These are phyloP conservation scores for Pythium phragmiticola DNA, from an alignment of 352 stramenopile species.

Conservation along the genomic window DNA sequence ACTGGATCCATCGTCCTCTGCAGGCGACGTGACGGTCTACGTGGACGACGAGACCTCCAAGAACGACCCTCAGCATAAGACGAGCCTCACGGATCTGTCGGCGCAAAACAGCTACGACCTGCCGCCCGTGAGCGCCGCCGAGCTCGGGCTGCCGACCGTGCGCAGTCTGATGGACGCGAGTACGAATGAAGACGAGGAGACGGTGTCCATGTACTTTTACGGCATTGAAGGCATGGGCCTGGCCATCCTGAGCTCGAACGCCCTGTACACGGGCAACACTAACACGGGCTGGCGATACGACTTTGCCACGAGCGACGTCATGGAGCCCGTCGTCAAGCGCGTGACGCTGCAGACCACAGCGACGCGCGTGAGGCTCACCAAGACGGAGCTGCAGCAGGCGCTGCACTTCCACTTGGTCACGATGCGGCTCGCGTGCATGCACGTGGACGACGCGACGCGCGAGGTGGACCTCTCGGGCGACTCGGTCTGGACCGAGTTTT, in stretches of 20 bases:
- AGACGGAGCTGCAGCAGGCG: conserved; percentile 52
- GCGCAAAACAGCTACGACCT: conserved; percentile 86
- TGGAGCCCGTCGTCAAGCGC: conserved; percentile 55
- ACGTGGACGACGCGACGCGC: conserved; percentile 64
- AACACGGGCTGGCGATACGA: conserved; percentile 82
- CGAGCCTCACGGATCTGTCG: conserved; percentile 54
- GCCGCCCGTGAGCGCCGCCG: conserved; percentile 66
- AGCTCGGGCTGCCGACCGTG: conserved; percentile 69
- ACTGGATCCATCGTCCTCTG: conserved; percentile 15
- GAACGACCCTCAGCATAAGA: background rate
- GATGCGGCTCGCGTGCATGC: conserved; percentile 81
- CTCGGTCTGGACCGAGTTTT: conserved; percentile 79
- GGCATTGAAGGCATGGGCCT: conserved; percentile 63
- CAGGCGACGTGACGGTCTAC: conserved; percentile 11
- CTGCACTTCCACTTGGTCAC: conserved; percentile 78
- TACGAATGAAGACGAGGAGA: conserved; percentile 16
- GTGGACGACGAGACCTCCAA: conserved; percentile 19
- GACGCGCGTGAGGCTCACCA: conserved; percentile 43
- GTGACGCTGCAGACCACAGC: conserved; percentile 60
- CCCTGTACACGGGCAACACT: conserved; percentile 79
- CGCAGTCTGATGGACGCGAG: conserved; percentile 38
- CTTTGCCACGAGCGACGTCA: conserved; percentile 75
- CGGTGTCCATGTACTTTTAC: conserved; percentile 79
- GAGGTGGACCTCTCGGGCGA: conserved; percentile 61
- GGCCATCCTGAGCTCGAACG: conserved; percentile 72